Evolutionary conservation across 345 rosid species (phyloP), one percentile per base, ranked within the genome.

Genomic region (Luvunga scandens): DNA sequence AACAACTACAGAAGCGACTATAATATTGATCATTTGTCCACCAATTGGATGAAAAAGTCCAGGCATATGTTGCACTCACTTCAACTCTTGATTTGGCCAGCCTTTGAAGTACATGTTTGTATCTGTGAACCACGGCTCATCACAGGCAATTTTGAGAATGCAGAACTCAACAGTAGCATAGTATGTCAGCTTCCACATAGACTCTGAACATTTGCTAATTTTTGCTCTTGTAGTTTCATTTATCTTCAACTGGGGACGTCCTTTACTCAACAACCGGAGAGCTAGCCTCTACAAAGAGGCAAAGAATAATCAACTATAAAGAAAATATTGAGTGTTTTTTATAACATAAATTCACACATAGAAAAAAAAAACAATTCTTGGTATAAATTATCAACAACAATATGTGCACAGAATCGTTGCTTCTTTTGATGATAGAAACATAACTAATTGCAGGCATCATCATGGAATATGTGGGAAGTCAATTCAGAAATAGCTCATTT

Each of bases 1-100:
- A 53, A 63, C 28, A 13, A 53, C 18, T 5, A 56, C 13, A 31
- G 42, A 75, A 64, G 21, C 6, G 28, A 30, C 61, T 34, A 31
- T 14, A 10, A 55, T 7, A 24, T 13, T 12, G 31, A 48, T 57
- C 48, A 66, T 30, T 39, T 9, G 75, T 42, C 65, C 25, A 34
- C 60, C 45, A 55, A n/a, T 59, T 42, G 56, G 50, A 64, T 42
- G 34, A 59, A 33, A 36, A 65, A 77, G 9, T 78, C 48, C 30
- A 57, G 73, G 70, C 60, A 79, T 61, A 73, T 14, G 30, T 70
- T 69, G 71, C 30, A 86, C 95, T 91, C 84, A 94, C 99, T 82
- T 91, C 69, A 94, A 72, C 81, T 94, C 97, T 81, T 94, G 98
- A 87, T 92, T 73, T 24, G 99, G 99, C 98, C 97, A 97, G 82